Conservation (phyloP, 345 rosid genomes). For the Rhizophora mangle region DNA sequence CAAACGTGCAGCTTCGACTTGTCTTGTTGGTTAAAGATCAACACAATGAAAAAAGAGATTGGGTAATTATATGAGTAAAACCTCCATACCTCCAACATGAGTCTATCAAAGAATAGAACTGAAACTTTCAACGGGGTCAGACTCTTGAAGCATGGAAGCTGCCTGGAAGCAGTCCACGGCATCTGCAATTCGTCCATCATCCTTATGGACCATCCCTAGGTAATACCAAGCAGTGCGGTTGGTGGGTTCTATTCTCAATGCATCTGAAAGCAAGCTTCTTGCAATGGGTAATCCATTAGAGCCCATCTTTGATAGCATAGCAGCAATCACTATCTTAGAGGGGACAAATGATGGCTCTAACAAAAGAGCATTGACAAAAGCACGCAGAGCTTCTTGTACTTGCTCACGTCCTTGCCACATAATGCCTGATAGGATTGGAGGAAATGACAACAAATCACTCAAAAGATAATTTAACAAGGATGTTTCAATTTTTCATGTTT, state of each 20-base stretch:
- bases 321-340: slow-evolving; percentile 59
- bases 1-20: background rate
- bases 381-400: slow-evolving; percentile 46
- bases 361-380: slow-evolving; percentile 55
- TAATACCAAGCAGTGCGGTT: slow-evolving; percentile 83
- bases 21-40: background rate
- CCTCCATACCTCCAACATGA: slow-evolving; percentile 16
- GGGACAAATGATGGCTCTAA: slow-evolving; percentile 63
- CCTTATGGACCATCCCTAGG: slow-evolving; percentile 73
- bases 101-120: slow-evolving; percentile 47
- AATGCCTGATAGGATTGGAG: slow-evolving; percentile 42
- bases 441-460: background rate
- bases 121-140: slow-evolving; percentile 87
- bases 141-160: slow-evolving; percentile 90
- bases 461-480: too few relatives aligned
- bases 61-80: background rate
- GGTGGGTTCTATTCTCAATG: slow-evolving; percentile 82
- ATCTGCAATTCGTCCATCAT: slow-evolving; percentile 81
- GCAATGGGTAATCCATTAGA: slow-evolving; percentile 64
- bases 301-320: slow-evolving; percentile 54
- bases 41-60: background rate
- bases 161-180: slow-evolving; percentile 93
- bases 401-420: slow-evolving; percentile 70
- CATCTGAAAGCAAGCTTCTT: slow-evolving; percentile 80
- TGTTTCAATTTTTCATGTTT: too few relatives aligned